Evolutionary conservation across 2,329 filamentous ascomycete genomes (phyloP), one percentile per base, ranked within the genome.

Genomic region (Phyllosticta citrichinensis): DNA sequence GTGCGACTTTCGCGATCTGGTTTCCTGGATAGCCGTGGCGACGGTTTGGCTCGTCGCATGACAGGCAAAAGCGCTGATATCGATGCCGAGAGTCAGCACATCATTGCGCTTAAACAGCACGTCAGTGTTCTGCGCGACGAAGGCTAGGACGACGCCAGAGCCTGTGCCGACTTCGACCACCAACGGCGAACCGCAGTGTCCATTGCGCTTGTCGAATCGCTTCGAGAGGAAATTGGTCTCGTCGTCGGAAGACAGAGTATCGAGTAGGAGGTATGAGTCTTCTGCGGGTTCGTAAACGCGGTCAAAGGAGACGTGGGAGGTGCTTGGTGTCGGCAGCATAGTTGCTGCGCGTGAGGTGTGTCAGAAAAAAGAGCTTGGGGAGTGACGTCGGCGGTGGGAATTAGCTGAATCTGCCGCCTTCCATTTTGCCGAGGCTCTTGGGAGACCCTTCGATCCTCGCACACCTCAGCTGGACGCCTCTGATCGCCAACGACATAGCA

Each of bases 281-380:
- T 99, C 94, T 11, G 93, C 88, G 40, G 94, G 94, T 71, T 97
- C 92, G 76, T 99, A 99, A 67, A 97, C 87, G 60, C 87, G 85
- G 73, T 89, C 84, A 75, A 92, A 96, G 60, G 87, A 84, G 63
- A 97, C 89, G 76, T 99, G 94, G 22, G 89, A 89, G 2, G 94
- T 99, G 62, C 90, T 89, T 14, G 94, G 94, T 0, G 94, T 99
- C 10, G 93, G 92, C 27, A 99, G 84, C 92, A 97, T 96, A 30
- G 47, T 25, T 25, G 35, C 30, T 17, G 53, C 58, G 20, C 14
- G 35, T 22, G 35, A 24, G 25, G 35, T 33, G 40, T 10, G 3
- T 35, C 30, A 14, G 58, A 25, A 12, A 35, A 53, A 25, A 33
- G 24, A 22, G 22, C 22, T 22, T 2, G 22, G 22, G 22, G 22